phyloP scores from a whole-genome alignment of 208 protist genomes.

The Angomonas ambiguus region DNA sequence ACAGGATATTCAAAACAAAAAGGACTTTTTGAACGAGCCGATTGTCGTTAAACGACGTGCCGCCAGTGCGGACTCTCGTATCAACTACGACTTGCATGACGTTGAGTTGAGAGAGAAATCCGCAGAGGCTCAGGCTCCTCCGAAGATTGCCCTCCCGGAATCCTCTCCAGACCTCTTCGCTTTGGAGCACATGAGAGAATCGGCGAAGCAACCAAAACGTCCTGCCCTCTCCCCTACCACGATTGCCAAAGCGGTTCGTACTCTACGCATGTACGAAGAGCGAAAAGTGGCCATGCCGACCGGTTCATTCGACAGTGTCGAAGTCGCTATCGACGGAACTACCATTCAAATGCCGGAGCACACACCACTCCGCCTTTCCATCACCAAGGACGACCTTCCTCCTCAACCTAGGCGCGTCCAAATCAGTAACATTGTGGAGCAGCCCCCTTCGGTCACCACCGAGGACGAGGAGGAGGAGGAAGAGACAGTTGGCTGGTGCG shows the following conservation, averaged over 20 bases:
- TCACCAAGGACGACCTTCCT: slow-evolving; percentile 5
- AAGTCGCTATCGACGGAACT: slow-evolving; percentile 17
- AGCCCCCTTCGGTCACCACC: slow-evolving; percentile 11
- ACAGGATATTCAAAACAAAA: background rate
- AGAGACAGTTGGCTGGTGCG: slow-evolving; percentile 32
- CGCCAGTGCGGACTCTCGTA: slow-evolving; percentile 35
- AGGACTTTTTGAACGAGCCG: slow-evolving; percentile 20
- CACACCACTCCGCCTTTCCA: slow-evolving; percentile 30
- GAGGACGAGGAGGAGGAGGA: slow-evolving; percentile 25
- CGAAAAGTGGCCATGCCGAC: slow-evolving; percentile 37
- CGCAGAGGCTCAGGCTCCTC: background rate
- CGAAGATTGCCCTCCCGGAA: slow-evolving; percentile 23
- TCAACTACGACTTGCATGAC: slow-evolving; percentile 10
- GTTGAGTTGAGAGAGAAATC: background rate
- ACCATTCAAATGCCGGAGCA: slow-evolving; percentile 24
- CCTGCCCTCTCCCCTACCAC: slow-evolving; percentile 35
- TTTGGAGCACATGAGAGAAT: slow-evolving; percentile 38
- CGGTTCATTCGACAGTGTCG: slow-evolving; percentile 24
- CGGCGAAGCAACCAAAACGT: slow-evolving; percentile 10
- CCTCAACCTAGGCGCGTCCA: slow-evolving; percentile 25
- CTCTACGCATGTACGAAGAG: slow-evolving; percentile 38
- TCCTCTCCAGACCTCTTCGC: slow-evolving; percentile 45
- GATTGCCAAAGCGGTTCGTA: slow-evolving; percentile 31
- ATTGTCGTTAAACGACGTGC: slow-evolving; percentile 40
- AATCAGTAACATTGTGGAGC: slow-evolving; percentile 33